Base-by-base conservation (phyloP, 1,284 basidiomycete genomes). In the Lentinula novae-zelandiae region DNA sequence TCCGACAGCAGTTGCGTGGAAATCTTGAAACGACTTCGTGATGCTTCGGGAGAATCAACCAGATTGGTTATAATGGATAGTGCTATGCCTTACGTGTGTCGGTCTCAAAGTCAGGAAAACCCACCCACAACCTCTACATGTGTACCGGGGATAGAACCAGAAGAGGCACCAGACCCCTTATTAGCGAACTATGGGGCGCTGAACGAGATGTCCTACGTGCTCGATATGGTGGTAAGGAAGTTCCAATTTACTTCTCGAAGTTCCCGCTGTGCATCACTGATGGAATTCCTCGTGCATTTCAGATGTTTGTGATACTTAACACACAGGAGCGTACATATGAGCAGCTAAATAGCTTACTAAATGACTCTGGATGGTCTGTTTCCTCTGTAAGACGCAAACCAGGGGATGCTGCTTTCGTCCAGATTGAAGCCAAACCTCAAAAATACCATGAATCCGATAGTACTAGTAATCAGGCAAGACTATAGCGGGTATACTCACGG, bases 171-270 rank as follows among this genome's bases (percentile, higher is more conserved):
- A 0, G 53, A 56, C 7, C 67, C 68, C 10, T 59, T 69, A 5
- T 58, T 70, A 0, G 60, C 66, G n/a, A 70, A 69, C 49, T 64
- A 63, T 46, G 69, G 69, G 10, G 62, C 64, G 10, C 62, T 63
- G 22, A 67, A 63, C 36, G 65, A 65, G 20, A 67, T 66, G 61
- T 62, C 60, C 27, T 66, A 69, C 34, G 55, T 65, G 44, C 49
- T 65, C 6, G 68, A 70, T 57, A 63, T 69, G 53, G 61, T 62
- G 51, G 69, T 69, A 55, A 42, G 63, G 12, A 42, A 33, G n/a
- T 34, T 55, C 55, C 34, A 13, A 34, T 46, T 0, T 13, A 15
- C 33, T 12, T 31, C 10, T 27, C 27, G 27, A 27, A 27, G 27
- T 27, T 27, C 27, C 27, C 12, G 9, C 27, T 51, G n/a, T 36